phyloP scores from a whole-genome alignment of 179 eudicot species.

The Nepenthes alata region DNA sequence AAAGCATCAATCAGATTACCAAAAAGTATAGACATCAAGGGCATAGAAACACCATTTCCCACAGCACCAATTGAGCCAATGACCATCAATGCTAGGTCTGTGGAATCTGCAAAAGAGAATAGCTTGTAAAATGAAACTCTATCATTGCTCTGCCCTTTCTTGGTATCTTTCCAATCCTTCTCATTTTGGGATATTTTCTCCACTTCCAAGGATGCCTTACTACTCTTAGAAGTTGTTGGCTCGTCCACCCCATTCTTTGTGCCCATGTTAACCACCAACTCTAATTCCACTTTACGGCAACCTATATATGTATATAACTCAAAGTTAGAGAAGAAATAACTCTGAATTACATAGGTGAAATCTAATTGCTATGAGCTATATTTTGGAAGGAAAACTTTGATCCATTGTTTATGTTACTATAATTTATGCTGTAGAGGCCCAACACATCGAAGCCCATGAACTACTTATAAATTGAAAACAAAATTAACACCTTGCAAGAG shows the following conservation, averaged over 20 bases:
- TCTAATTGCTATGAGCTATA: too few relatives aligned
- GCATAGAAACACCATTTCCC: slow-evolving; percentile 52
- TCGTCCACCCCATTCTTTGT: not conserved
- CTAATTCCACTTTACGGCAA: too few relatives aligned
- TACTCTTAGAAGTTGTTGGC: not conserved
- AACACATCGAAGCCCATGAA: too few relatives aligned
- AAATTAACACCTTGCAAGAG: too few relatives aligned
- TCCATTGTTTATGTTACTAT: too few relatives aligned
- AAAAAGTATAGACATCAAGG: slow-evolving; percentile 58
- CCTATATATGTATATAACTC: too few relatives aligned
- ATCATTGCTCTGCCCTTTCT: slow-evolving; percentile 2
- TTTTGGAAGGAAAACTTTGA: too few relatives aligned
- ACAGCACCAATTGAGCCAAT: slow-evolving; percentile 60
- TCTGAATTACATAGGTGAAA: too few relatives aligned
- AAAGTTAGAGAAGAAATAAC: too few relatives aligned
- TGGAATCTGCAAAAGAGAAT: slow-evolving; percentile 49
- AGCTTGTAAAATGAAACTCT: slow-evolving; percentile 57
- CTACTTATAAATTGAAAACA: too few relatives aligned
- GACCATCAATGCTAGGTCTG: slow-evolving; percentile 49
- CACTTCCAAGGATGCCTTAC: not conserved
- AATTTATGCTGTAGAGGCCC: too few relatives aligned
- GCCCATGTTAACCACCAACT: not conserved
- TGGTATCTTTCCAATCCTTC: not conserved
- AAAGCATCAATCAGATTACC: slow-evolving; percentile 56
- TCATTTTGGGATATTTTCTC: not conserved